Conservation (phyloP, 2,329 filamentous ascomycete genomes). For the Kalmusia sp. region DNA sequence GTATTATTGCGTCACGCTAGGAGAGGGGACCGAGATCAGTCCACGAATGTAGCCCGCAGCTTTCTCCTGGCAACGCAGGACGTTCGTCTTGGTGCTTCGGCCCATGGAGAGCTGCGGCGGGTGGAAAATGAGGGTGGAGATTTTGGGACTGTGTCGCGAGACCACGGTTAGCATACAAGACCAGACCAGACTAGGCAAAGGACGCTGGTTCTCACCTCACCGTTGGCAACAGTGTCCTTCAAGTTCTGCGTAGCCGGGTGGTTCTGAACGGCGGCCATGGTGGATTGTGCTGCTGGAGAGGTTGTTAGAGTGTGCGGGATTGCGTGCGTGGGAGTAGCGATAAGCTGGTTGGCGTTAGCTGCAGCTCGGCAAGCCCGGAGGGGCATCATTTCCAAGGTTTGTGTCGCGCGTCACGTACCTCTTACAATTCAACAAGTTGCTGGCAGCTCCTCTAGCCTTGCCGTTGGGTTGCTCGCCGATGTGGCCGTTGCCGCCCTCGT, state of each 20-base stretch:
- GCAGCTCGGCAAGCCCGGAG: conserved; percentile 38
- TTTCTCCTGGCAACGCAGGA: too few species aligned
- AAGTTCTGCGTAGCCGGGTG: conserved; percentile 58
- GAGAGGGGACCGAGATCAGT: not conserved
- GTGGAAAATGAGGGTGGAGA: conserved; percentile 3
- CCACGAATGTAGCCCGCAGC: too few species aligned
- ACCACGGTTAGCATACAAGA: conserved; percentile 34
- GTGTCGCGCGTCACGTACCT: conserved; percentile 45
- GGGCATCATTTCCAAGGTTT: conserved; percentile 15
- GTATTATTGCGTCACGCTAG: conserved; percentile 19
- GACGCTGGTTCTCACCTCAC: conserved; percentile 47
- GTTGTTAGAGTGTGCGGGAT: conserved; percentile 30
- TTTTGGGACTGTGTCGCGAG: conserved; percentile 37
- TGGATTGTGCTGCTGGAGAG: conserved; percentile 55
- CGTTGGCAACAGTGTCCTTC: conserved; percentile 52
- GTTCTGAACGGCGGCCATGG: conserved; percentile 57
- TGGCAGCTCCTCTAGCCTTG: conserved; percentile 5
- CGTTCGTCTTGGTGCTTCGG: too few species aligned
- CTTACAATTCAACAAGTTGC: conserved; percentile 50
- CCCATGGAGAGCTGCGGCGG: not conserved
- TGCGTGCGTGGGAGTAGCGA: conserved; percentile 37
- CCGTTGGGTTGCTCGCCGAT: conserved; percentile 24
- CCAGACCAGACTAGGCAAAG: conserved; percentile 2
- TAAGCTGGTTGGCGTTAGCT: conserved; percentile 47
- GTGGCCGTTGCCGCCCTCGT: not conserved